A percentile compares a stretch with the other conserved stretches of the same genome.
phyloP scores from a whole-genome alignment of 2,329 filamentous ascomycete species.

The Colletotrichum eleusines region DNA sequence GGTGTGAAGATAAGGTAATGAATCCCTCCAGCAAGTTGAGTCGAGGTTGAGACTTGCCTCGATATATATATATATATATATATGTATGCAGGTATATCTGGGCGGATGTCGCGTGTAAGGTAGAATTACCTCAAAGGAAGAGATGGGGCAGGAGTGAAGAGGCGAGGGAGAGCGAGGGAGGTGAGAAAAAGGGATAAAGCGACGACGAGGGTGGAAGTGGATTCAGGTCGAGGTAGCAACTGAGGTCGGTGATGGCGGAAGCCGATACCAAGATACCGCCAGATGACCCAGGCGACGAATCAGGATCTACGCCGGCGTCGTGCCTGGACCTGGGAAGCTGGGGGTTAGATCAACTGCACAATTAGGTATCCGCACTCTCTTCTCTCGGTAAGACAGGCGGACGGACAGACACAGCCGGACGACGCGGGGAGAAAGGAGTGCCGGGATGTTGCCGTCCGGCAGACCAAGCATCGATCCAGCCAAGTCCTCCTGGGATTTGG shows the following conservation, averaged over 20 bases:
- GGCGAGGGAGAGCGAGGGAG: neutral
- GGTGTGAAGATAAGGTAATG: neutral
- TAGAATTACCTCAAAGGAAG: neutral
- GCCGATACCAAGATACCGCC: slow-evolving; percentile 37
- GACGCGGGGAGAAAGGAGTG: neutral
- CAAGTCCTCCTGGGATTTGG: neutral
- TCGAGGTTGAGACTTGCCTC: neutral
- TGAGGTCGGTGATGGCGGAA: slow-evolving; percentile 36
- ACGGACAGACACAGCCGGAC: slow-evolving; percentile 1
- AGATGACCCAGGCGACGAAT: slow-evolving; percentile 35
- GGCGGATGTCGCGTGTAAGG: neutral
- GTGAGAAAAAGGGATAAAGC: neutral
- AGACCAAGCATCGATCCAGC: neutral
- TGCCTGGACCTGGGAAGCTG: slow-evolving; percentile 32
- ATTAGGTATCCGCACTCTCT: neutral
- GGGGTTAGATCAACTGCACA: slow-evolving; percentile 38
- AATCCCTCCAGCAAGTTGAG: neutral
- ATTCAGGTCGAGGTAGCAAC: slow-evolving; percentile 23
- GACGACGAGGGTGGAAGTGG: slow-evolving; percentile 3
- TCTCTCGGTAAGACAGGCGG: too few species aligned
- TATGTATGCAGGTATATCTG: too few species aligned
- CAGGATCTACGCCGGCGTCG: slow-evolving; percentile 1
- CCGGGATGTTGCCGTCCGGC: slow-evolving; percentile 12
- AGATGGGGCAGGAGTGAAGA: neutral
- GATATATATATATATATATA: too few species aligned